Percentiles rank a stretch among this genome's conserved stretches.
Evolutionary conservation across 148 eudicot species (phyloP).

Genomic region (Cornus suecica): DNA sequence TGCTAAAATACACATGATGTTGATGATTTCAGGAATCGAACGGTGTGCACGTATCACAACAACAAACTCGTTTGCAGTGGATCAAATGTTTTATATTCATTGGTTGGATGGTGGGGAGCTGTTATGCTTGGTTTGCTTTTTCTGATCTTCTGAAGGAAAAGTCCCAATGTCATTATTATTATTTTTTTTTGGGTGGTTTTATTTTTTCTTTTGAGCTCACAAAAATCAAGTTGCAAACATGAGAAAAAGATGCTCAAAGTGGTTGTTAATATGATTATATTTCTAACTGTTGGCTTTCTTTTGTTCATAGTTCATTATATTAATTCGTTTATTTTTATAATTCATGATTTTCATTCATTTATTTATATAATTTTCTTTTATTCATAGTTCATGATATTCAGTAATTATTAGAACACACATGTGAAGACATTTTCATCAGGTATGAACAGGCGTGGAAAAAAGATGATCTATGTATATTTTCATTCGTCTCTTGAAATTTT

Average conservation of each 20-base stretch:
- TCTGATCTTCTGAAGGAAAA: slow-evolving; percentile 1
- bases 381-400: too few relatives aligned
- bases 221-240: background rate
- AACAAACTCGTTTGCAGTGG: slow-evolving; percentile 52
- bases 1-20: background rate
- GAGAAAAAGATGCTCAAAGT: background rate
- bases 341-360: too few relatives aligned
- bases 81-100: slow-evolving; percentile 24
- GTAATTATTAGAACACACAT: too few relatives aligned
- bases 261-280: background rate
- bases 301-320: background rate
- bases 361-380: too few relatives aligned
- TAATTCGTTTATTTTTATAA: too few relatives aligned
- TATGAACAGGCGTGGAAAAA: too few relatives aligned
- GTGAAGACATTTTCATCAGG: too few relatives aligned
- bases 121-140: slow-evolving; percentile 24
- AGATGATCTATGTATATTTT: too few relatives aligned
- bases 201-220: background rate
- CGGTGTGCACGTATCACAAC: slow-evolving; percentile 62
- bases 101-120: slow-evolving; percentile 28
- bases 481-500: too few relatives aligned
- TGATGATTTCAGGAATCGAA: slow-evolving; percentile 34
- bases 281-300: background rate
- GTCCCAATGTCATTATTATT: background rate
- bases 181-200: background rate